These are phyloP conservation scores for Tilletia walkeri DNA, from an alignment of 1,284 basidiomycete species.

Conservation along the genomic window DNA sequence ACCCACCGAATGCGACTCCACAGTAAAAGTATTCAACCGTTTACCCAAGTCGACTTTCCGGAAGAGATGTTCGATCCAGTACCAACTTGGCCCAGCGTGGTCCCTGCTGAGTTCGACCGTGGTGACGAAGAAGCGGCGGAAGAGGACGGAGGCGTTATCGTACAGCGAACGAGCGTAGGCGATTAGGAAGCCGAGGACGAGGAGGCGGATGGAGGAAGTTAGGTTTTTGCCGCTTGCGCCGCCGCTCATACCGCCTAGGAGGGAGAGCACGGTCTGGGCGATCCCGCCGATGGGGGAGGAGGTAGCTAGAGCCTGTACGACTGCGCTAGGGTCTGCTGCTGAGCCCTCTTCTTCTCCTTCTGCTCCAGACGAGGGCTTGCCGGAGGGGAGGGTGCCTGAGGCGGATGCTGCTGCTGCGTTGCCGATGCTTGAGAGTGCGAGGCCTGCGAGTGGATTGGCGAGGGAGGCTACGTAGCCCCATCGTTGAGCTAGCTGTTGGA, in stretches of 20 bases:
- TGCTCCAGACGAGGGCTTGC: not conserved
- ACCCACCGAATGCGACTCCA: not conserved
- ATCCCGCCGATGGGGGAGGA: no score
- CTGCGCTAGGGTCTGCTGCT: not conserved
- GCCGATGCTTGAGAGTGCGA: not conserved
- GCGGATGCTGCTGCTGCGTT: not conserved
- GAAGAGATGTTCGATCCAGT: slow-evolving; percentile 7
- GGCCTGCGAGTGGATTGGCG: slow-evolving; percentile 9
- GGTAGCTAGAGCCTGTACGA: no score
- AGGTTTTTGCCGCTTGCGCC: not conserved
- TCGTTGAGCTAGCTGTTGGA: slow-evolving; percentile 11
- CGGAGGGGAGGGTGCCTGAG: no score
- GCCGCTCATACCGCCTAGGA: not conserved
- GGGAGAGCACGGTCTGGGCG: not conserved
- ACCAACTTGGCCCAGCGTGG: not conserved
- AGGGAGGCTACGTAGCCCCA: slow-evolving; percentile 12
- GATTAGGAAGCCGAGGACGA: slow-evolving; percentile 13
- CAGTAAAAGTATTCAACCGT: not conserved
- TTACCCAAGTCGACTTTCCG: slow-evolving; percentile 5
- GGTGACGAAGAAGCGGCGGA: slow-evolving; percentile 17
- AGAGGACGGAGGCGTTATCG: not conserved
- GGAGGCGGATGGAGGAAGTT: not conserved
- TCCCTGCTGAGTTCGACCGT: slow-evolving; percentile 10
- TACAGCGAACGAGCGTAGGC: slow-evolving; percentile 9
- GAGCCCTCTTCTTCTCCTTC: not conserved